phyloP scores from a whole-genome alignment of 1,284 basidiomycete genomes.

The Leucoagaricus sp. region DNA sequence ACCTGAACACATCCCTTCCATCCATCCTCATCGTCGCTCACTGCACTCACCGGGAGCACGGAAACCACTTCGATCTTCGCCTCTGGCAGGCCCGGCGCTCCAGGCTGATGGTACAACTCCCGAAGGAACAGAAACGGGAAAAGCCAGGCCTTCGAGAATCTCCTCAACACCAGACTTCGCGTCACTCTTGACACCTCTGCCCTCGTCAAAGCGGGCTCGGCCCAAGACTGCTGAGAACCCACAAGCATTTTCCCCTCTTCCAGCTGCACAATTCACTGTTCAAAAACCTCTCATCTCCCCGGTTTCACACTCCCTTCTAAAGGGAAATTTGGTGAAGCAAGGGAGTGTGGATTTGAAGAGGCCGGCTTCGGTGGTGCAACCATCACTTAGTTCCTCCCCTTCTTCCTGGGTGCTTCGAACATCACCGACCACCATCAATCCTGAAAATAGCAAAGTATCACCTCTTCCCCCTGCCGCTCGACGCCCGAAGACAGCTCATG shows the following conservation, averaged over 20 bases:
- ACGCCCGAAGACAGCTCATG: conserved; percentile 1
- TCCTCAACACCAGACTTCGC: conserved; percentile 17
- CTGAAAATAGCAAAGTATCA: background rate
- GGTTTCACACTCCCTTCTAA: background rate
- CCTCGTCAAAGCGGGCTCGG: conserved; percentile 2
- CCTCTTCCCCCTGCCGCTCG: background rate
- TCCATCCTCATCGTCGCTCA: conserved; percentile 5
- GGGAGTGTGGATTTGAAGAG: background rate
- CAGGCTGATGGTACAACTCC: conserved; percentile 10
- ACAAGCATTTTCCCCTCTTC: conserved; percentile 7
- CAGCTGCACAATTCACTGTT: background rate
- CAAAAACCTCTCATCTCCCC: background rate
- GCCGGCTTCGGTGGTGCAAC: background rate
- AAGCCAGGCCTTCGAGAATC: conserved; percentile 11
- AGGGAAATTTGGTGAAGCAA: background rate
- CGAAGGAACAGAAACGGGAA: background rate
- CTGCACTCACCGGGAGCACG: conserved; percentile 12
- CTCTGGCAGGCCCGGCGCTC: conserved; percentile 36
- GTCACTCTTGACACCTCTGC: conserved; percentile 4
- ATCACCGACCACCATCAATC: background rate
- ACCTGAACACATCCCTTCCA: background rate
- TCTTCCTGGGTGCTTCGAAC: background rate
- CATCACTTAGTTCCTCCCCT: background rate
- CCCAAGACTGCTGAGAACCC: conserved; percentile 15
- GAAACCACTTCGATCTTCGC: conserved; percentile 38